A percentile compares a stretch with the other conserved stretches of the same genome.
These are phyloP conservation scores for Medakamo hakoo DNA, from an alignment of 139 green algal species.

Conservation along the genomic window DNA sequence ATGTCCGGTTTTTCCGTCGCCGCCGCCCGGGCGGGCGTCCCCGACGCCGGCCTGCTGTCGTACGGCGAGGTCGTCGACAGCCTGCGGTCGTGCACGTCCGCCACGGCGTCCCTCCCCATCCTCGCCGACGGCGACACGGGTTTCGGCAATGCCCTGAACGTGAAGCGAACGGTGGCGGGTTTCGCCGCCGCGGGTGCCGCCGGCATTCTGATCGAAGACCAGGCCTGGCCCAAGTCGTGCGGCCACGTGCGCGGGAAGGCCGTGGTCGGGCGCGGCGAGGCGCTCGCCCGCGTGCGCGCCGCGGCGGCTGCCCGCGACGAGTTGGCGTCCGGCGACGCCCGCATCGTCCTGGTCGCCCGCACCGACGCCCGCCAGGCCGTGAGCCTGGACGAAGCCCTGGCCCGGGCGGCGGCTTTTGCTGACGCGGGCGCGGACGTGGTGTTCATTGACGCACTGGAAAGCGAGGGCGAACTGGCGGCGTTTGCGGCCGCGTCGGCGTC, in stretches of 20 bases:
- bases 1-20: conserved; percentile 76
- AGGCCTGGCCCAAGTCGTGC: conserved; percentile 80
- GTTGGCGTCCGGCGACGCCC: conserved; percentile 42
- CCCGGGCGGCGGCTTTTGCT: conserved; percentile 61
- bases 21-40: conserved; percentile 44
- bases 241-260: conserved; percentile 74
- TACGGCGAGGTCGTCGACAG: conserved; percentile 75
- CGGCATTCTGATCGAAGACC: conserved; percentile 91
- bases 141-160: conserved; percentile 92
- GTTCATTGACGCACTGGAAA: conserved; percentile 88
- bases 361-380: conserved; percentile 59
- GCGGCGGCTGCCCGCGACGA: conserved; percentile 45
- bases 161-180: conserved; percentile 75
- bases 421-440: conserved; percentile 83
- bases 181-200: conserved; percentile 69
- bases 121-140: conserved; percentile 92
- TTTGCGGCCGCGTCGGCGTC: conserved; percentile 7
- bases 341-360: conserved; percentile 83
- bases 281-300: conserved; percentile 55
- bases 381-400: conserved; percentile 57
- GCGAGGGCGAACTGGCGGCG: conserved; percentile 61
- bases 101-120: conserved; percentile 56
- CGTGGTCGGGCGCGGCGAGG: conserved; percentile 68
- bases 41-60: conserved; percentile 68
- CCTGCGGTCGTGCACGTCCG: conserved; percentile 41